Conservation (phyloP, 345 rosid genomes). For the Mangifera indica region DNA sequence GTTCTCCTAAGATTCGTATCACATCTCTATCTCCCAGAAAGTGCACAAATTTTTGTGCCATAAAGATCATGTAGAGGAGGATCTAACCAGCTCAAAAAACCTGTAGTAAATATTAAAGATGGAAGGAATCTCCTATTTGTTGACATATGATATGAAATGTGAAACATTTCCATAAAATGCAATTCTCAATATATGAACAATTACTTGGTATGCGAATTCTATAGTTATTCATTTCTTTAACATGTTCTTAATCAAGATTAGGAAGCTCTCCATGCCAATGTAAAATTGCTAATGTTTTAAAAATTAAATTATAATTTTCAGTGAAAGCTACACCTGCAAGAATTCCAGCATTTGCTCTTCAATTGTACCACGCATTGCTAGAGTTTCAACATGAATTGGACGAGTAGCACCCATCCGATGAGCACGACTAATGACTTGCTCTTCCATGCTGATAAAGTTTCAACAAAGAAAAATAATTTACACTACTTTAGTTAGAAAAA, state of each 20-base stretch:
- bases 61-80: background rate
- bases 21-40: background rate
- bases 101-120: background rate
- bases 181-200: background rate
- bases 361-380: conserved; percentile 88
- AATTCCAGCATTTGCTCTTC: conserved; percentile 91
- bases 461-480: conserved; percentile 1
- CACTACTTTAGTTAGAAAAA: background rate
- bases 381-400: conserved; percentile 79
- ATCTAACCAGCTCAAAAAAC: background rate
- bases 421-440: conserved; percentile 92
- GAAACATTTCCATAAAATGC: background rate
- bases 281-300: background rate
- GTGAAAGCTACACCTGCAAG: conserved; percentile 52
- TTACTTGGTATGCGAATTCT: background rate
- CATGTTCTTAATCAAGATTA: background rate
- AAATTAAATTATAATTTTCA: background rate
- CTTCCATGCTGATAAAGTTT: conserved; percentile 71
- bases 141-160: background rate
- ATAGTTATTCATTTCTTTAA: background rate
- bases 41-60: background rate
- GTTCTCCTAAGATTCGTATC: no score
- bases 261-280: background rate
- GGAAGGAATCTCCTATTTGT: background rate
- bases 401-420: conserved; percentile 93